Evolutionary conservation across 805 yeast species (phyloP).

Genomic region (Barnettozyma salicaria): DNA sequence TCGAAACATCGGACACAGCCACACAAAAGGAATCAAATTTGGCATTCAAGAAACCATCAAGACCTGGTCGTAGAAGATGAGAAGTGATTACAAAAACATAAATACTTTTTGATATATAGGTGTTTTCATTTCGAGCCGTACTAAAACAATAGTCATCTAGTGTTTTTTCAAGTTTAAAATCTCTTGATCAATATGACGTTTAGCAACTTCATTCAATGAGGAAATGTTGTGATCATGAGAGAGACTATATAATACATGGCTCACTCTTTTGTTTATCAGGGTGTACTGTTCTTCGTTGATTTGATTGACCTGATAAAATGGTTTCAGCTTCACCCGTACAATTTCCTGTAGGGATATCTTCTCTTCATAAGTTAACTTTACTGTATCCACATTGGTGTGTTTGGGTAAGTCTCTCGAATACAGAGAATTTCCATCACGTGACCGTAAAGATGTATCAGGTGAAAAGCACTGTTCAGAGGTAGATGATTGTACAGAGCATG

Average conservation of each 20-base stretch:
- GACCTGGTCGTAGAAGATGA: slow-evolving; percentile 56
- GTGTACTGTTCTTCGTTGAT: slow-evolving; percentile 44
- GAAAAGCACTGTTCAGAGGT: too few species aligned
- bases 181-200: slow-evolving; percentile 10
- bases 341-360: slow-evolving; percentile 52
- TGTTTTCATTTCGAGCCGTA: too few species aligned
- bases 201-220: slow-evolving; percentile 15
- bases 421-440: slow-evolving; percentile 12
- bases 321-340: slow-evolving; percentile 47
- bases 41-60: slow-evolving; percentile 57
- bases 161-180: slow-evolving; percentile 2
- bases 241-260: slow-evolving; percentile 48
- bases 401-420: slow-evolving; percentile 3
- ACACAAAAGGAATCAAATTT: slow-evolving; percentile 20
- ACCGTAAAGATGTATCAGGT: too few species aligned
- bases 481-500: too few species aligned
- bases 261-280: slow-evolving; percentile 52
- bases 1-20: slow-evolving; percentile 26
- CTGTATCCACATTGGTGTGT: too few species aligned
- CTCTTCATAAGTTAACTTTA: slow-evolving; percentile 31
- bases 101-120: too few species aligned
- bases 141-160: not conserved
- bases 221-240: slow-evolving; percentile 16
- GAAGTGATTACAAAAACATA: too few species aligned
- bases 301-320: slow-evolving; percentile 36